A percentile compares a stretch with the other conserved stretches of the same genome.
These are phyloP conservation scores for Beta lomatogona DNA, from an alignment of 179 eudicot species.

Conservation along the genomic window DNA sequence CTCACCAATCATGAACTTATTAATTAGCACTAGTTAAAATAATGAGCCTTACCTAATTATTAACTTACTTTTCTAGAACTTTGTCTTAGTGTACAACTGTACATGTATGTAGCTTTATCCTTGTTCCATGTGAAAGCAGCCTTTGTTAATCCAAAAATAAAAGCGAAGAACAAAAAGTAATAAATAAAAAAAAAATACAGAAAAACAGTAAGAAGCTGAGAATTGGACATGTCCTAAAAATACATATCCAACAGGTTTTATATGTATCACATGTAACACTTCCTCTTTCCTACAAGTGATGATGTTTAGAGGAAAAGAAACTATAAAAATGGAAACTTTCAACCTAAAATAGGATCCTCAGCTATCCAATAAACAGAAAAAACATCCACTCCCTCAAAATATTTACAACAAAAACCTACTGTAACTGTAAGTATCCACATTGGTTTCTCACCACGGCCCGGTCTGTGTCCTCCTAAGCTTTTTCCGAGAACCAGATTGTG, in stretches of 20 bases:
- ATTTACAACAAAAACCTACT: conserved; percentile 34
- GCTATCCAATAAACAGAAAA: conserved; percentile 25
- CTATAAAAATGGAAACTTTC: conserved; percentile 16
- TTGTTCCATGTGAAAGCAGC: too few species aligned
- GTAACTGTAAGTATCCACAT: conserved; percentile 11
- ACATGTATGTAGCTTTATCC: too few species aligned
- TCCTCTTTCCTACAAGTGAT: conserved; percentile 24
- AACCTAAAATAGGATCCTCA: conserved; percentile 27
- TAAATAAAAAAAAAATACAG: too few species aligned
- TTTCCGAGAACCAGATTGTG: conserved; percentile 39
- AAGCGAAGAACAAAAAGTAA: background rate
- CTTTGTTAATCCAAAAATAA: too few species aligned
- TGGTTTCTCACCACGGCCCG: conserved; percentile 39
- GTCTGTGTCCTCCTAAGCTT: conserved; percentile 45
- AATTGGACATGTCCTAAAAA: conserved; percentile 25
- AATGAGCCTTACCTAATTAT: too few species aligned
- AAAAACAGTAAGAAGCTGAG: background rate
- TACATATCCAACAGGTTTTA: conserved; percentile 25
- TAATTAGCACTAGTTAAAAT: too few species aligned
- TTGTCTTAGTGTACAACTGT: too few species aligned
- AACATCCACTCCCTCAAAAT: conserved; percentile 25
- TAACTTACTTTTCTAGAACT: too few species aligned
- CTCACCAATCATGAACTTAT: too few species aligned
- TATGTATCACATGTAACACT: conserved; percentile 17
- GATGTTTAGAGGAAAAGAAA: conserved; percentile 19